Evolutionary conservation across 164 flowering plant species (phyloP).

Genomic region (Stephania cephalantha): DNA sequence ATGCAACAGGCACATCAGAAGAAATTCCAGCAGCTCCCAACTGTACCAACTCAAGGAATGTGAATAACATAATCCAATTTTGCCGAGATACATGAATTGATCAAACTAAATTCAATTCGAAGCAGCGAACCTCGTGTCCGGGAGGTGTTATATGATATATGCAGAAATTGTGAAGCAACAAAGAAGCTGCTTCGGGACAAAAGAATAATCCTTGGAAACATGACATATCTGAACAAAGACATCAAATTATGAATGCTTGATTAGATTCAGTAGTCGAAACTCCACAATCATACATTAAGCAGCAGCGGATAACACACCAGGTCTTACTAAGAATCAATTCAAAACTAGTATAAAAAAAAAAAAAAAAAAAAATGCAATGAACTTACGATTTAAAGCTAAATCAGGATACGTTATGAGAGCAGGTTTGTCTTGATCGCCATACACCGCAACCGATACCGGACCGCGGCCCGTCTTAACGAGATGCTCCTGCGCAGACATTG

Average conservation of each 20-base stretch:
- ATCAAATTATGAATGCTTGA: neutral
- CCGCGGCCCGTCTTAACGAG: slow-evolving; percentile 60
- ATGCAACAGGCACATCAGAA: slow-evolving; percentile 38
- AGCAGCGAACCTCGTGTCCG: slow-evolving; percentile 73
- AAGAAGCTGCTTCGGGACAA: slow-evolving; percentile 80
- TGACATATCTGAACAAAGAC: slow-evolving; percentile 56
- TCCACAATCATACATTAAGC: neutral
- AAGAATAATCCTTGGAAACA: slow-evolving; percentile 86
- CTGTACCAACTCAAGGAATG: slow-evolving; percentile 40
- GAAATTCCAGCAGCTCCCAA: slow-evolving; percentile 55
- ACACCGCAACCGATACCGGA: slow-evolving; percentile 68
- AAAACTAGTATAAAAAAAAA: neutral
- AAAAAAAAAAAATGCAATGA: neutral
- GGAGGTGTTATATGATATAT: slow-evolving; percentile 85
- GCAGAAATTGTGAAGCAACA: slow-evolving; percentile 85
- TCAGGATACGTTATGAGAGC: slow-evolving; percentile 90
- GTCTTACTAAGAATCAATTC: neutral
- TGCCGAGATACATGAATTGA: neutral
- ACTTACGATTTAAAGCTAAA: slow-evolving; percentile 84
- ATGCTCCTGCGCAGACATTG: slow-evolving; percentile 56
- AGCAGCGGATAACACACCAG: too few species aligned
- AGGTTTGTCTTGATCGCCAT: slow-evolving; percentile 87
- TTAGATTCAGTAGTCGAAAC: neutral
- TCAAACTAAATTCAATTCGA: neutral
- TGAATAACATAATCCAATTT: slow-evolving; percentile 13